Percentiles rank a stretch among this genome's conserved stretches.
These are phyloP conservation scores for Planoprotostelium fungivorum DNA, from an alignment of 78 protist species.

Conservation along the genomic window DNA sequence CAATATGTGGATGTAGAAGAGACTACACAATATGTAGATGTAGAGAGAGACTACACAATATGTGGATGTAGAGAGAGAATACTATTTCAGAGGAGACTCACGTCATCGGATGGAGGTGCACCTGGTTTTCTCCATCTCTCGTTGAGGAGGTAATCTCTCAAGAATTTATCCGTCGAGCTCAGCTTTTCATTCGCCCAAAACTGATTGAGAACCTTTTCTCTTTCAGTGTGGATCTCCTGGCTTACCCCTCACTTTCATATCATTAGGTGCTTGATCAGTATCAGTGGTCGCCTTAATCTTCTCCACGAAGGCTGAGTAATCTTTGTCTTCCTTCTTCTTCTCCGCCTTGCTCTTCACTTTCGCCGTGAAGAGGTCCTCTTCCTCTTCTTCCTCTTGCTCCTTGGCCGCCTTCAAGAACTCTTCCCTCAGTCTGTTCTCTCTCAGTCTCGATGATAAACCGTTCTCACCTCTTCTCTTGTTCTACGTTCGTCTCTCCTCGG, in stretches of 20 bases:
- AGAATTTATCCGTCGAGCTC: constrained; percentile 22
- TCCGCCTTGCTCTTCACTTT: neutral
- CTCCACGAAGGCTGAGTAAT: neutral
- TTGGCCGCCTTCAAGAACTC: neutral
- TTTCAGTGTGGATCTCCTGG: neutral
- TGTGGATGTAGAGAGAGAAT: too few species aligned
- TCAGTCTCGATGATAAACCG: neutral
- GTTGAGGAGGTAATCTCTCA: constrained; percentile 45
- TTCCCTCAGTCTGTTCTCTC: neutral
- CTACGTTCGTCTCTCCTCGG: neutral
- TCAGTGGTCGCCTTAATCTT: neutral
- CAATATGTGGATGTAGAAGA: too few species aligned
- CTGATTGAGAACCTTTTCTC: neutral
- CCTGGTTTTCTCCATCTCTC: constrained; percentile 33
- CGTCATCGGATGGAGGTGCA: neutral
- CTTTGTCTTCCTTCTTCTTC: neutral
- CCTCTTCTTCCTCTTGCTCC: neutral
- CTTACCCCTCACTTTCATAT: neutral
- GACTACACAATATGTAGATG: too few species aligned
- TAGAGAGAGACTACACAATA: too few species aligned
- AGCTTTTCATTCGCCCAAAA: constrained; percentile 28
- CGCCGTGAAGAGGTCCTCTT: neutral
- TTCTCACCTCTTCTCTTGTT: neutral
- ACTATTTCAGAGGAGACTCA: too few species aligned
- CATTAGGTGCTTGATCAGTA: neutral